Percentiles rank a stretch among this genome's conserved stretches.
These are phyloP conservation scores for Globisporangium cederbergense DNA, from an alignment of 352 stramenopile genomes.

Conservation along the genomic window DNA sequence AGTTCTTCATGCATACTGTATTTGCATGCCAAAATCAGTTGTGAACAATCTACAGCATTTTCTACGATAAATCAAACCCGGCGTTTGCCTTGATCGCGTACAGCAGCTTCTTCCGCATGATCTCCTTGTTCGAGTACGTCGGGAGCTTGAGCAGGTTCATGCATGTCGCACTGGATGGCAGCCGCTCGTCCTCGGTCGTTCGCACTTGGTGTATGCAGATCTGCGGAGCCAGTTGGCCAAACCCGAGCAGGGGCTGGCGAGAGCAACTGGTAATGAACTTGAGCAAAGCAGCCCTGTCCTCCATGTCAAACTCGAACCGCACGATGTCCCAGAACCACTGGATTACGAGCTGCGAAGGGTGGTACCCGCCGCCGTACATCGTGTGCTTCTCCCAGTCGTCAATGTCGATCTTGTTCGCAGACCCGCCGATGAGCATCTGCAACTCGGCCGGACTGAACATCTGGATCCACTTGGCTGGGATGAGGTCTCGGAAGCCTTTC, in stretches of 20 bases:
- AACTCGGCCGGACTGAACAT: conserved; percentile 91
- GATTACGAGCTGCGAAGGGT: conserved; percentile 69
- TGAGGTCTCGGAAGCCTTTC: conserved; percentile 69
- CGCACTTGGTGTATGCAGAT: conserved; percentile 93
- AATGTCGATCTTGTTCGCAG: conserved; percentile 91
- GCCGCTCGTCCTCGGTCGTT: conserved; percentile 60
- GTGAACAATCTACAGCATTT: neutral
- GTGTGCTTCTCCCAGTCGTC: conserved; percentile 93
- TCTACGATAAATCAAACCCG: conserved; percentile 96
- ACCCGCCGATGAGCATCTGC: conserved; percentile 91
- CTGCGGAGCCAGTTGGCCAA: conserved; percentile 89
- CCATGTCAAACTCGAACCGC: conserved; percentile 59
- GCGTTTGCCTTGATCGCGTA: conserved; percentile 94
- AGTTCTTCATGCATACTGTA: neutral
- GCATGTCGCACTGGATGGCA: conserved; percentile 91
- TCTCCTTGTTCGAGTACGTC: conserved; percentile 93
- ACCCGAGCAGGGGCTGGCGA: conserved; percentile 93
- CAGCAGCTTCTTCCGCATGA: conserved; percentile 93
- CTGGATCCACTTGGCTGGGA: conserved; percentile 72
- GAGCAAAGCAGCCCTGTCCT: conserved; percentile 90
- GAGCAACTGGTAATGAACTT: conserved; percentile 95
- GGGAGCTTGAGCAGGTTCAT: conserved; percentile 98
- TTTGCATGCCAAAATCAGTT: neutral
- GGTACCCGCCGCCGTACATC: conserved; percentile 93
- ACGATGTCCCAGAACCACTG: conserved; percentile 85